Conservation (phyloP, 768 basidiomycete genomes). For the Hericium alpestre region DNA sequence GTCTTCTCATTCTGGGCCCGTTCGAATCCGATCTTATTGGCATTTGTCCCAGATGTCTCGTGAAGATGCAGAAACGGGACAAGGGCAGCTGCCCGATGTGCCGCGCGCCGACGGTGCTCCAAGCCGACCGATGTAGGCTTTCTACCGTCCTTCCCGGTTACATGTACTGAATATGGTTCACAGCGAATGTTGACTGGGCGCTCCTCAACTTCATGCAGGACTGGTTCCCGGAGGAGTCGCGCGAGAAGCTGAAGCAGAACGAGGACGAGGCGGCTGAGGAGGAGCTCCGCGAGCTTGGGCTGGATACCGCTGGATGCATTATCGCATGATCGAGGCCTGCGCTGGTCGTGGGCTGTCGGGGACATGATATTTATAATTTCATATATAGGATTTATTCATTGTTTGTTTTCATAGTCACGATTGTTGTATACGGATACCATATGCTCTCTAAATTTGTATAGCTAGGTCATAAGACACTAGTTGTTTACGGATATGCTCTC, state of each 20-base stretch:
- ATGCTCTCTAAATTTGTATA: too few species aligned
- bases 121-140: slow-evolving; percentile 63
- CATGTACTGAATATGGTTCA: background rate
- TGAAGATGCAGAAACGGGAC: slow-evolving; percentile 83
- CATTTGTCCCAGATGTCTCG: slow-evolving; percentile 43
- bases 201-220: slow-evolving; percentile 79
- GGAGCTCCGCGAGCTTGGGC: slow-evolving; percentile 53
- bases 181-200: slow-evolving; percentile 73
- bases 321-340: background rate
- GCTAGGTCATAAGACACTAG: too few species aligned
- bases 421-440: too few species aligned
- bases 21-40: background rate
- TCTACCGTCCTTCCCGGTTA: background rate
- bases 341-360: too few species aligned
- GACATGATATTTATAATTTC: too few species aligned
- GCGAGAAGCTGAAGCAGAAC: slow-evolving; percentile 62
- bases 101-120: slow-evolving; percentile 63
- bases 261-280: slow-evolving; percentile 66
- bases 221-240: slow-evolving; percentile 85
- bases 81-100: slow-evolving; percentile 78
- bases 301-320: slow-evolving; percentile 31
- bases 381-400: too few species aligned
- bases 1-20: background rate
- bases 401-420: too few species aligned
- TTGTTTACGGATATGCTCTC: too few species aligned